Evolutionary conservation across 352 stramenopile genomes (phyloP).

Genomic region (Pythium sukuiense): DNA sequence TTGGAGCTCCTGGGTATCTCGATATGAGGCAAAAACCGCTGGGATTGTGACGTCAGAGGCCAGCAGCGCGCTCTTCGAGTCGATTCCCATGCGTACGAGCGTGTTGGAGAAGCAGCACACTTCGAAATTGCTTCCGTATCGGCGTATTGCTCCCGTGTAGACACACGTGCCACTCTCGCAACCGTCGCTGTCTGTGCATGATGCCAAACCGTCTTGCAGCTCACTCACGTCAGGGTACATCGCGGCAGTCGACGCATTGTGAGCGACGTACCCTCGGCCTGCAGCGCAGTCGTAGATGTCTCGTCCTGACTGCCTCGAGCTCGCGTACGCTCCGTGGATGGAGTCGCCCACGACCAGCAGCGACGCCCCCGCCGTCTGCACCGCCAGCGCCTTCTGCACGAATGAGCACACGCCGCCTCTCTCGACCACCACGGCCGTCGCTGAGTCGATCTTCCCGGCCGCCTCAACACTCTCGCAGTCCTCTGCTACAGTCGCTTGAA

Average conservation of each 20-base stretch:
- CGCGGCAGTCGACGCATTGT: slow-evolving; percentile 31
- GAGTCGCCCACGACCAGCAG: slow-evolving; percentile 57
- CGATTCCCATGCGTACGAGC: slow-evolving; percentile 42
- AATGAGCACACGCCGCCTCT: slow-evolving; percentile 52
- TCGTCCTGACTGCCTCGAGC: slow-evolving; percentile 21
- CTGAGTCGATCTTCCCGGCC: neutral
- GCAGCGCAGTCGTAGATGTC: slow-evolving; percentile 49
- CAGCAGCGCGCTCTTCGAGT: slow-evolving; percentile 6
- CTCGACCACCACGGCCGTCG: slow-evolving; percentile 43
- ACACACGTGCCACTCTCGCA: slow-evolving; percentile 47
- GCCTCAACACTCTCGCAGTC: slow-evolving; percentile 13
- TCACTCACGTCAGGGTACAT: slow-evolving; percentile 30
- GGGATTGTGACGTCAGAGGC: slow-evolving; percentile 30
- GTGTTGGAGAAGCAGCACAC: slow-evolving; percentile 54
- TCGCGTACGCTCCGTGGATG: slow-evolving; percentile 38
- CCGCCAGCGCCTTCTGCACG: slow-evolving; percentile 43
- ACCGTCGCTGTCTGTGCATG: slow-evolving; percentile 25
- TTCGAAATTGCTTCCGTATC: slow-evolving; percentile 28
- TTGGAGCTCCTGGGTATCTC: slow-evolving; percentile 39
- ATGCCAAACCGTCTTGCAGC: neutral
- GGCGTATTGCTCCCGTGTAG: slow-evolving; percentile 30
- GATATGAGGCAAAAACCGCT: slow-evolving; percentile 41
- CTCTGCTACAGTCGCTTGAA: slow-evolving; percentile 12
- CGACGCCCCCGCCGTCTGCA: slow-evolving; percentile 32
- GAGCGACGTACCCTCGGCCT: slow-evolving; percentile 34